Percentiles rank a stretch among this genome's conserved stretches.
phyloP scores from a whole-genome alignment of 768 basidiomycete species.

The Mycena polygramma region DNA sequence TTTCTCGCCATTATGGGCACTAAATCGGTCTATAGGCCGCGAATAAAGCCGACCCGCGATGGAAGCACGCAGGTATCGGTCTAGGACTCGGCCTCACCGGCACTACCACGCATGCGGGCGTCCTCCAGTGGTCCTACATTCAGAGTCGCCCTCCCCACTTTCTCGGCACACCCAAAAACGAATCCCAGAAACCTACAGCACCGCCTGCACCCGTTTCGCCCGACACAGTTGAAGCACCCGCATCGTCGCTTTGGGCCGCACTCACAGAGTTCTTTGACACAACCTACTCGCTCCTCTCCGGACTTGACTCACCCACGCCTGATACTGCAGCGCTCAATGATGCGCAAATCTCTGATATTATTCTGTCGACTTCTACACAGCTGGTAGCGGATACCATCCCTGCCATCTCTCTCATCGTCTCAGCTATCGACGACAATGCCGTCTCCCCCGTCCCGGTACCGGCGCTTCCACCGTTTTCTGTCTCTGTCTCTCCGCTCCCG shows the following conservation, averaged over 20 bases:
- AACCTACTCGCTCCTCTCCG: too few relatives aligned
- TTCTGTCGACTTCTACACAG: not conserved
- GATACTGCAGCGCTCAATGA: not conserved
- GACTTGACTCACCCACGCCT: not conserved
- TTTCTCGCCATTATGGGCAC: not conserved
- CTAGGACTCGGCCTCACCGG: conserved; percentile 16
- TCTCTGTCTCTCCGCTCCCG: too few relatives aligned
- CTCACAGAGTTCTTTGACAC: conserved; percentile 13
- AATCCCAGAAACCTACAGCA: not conserved
- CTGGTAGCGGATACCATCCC: not conserved
- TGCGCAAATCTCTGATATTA: not conserved
- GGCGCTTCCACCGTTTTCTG: not conserved
- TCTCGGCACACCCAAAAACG: not conserved
- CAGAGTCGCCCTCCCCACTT: conserved; percentile 2
- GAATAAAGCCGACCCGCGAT: conserved; percentile 14
- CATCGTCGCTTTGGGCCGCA: conserved; percentile 5
- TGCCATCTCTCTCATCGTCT: not conserved
- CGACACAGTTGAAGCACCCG: not conserved
- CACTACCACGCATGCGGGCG: not conserved
- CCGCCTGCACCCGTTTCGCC: not conserved
- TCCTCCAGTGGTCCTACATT: conserved; percentile 14
- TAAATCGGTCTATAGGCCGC: not conserved
- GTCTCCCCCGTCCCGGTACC: not conserved
- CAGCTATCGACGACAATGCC: not conserved
- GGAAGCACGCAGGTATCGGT: conserved; percentile 13